Base-by-base conservation (phyloP, 1,284 basidiomycete genomes). In the Ceraceosorus guamensis region DNA sequence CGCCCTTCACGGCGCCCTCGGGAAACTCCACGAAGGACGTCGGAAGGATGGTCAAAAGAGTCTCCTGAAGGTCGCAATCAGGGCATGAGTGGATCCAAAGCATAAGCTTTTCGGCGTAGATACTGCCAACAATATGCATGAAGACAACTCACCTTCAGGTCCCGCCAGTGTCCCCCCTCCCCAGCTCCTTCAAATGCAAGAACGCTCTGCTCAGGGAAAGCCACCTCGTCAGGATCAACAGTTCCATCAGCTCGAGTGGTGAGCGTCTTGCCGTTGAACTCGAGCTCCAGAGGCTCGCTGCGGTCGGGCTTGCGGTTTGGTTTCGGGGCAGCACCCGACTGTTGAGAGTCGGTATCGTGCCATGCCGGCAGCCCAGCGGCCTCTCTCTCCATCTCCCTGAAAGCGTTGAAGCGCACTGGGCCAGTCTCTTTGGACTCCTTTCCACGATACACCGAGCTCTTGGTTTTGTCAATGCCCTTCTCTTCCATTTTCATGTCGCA, bases 401-500 rank as follows among this genome's bases (percentile, higher is more conserved):
- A 97, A 2, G 91, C 92, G 76, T 95, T 90, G 80, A 92, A 93
- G 5, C 59, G 41, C 7, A 48, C 50, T 13, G 50, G 73, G 59
- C 63, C 59, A 31, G 61, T 67, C 49, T 79, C 78, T 10, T 80
- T 78, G 50, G 83, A 80, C 37, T 78, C 76, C 39, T 84, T 82
- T 59, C 82, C 82, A 52, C 61, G 47, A 51, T 63, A 53, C 43
- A 53, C 32, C 81, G 83, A 75, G 83, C 85, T 57, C n/a, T n/a
- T n/a, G n/a, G n/a, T n/a, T 79, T 85, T 74, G 61, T 79, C 77
- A 56, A 82, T 79, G 44, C 91, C 91, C 79, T 96, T 95, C 79
- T 96, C 92, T 78, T 89, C 87, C 79, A 92, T 89, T 80, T 97
- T 98, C 90, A 92, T 93, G 65, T 89, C 84, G 71, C 91, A 90